phyloP scores from a whole-genome alignment of 108 stramenopile genomes.

The Mediolabrus comicus region DNA sequence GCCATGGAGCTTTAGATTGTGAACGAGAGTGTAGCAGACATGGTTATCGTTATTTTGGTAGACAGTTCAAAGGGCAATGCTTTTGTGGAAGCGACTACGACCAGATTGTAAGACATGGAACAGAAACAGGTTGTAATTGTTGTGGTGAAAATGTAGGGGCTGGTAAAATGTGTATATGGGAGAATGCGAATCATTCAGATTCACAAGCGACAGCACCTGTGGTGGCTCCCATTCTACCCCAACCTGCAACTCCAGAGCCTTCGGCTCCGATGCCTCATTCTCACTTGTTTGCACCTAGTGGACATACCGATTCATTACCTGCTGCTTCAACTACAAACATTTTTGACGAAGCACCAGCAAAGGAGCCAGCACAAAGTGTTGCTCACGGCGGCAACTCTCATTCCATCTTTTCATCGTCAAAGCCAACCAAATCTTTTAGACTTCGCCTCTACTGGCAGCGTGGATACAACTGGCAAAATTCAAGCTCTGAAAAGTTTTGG shows the following conservation, averaged over 20 bases:
- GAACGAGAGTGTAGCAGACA: constrained; percentile 9
- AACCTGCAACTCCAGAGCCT: no score
- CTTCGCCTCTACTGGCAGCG: constrained; percentile 14
- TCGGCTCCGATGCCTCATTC: neutral
- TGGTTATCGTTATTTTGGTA: constrained; percentile 10
- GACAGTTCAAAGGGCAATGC: constrained; percentile 11
- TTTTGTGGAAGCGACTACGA: constrained; percentile 4
- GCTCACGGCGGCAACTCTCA: no score
- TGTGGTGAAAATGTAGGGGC: constrained; percentile 10
- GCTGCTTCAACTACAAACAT: neutral
- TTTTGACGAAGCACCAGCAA: neutral
- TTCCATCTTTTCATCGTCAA: no score
- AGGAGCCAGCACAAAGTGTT: neutral
- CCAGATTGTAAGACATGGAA: constrained; percentile 1
- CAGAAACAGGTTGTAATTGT: constrained; percentile 1
- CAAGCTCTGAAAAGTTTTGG: constrained; percentile 6
- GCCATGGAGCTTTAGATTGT: constrained; percentile 3
- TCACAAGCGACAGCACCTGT: neutral
- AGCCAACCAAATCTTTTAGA: constrained; percentile 5
- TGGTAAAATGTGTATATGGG: constrained; percentile 10
- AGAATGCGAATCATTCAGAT: constrained; percentile 11
- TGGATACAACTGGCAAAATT: constrained; percentile 16
- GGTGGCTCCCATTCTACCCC: neutral
- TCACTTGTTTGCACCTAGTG: neutral
- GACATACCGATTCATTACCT: neutral